phyloP scores from a whole-genome alignment of 2,329 filamentous ascomycete species.

The Fusarium annulatum region DNA sequence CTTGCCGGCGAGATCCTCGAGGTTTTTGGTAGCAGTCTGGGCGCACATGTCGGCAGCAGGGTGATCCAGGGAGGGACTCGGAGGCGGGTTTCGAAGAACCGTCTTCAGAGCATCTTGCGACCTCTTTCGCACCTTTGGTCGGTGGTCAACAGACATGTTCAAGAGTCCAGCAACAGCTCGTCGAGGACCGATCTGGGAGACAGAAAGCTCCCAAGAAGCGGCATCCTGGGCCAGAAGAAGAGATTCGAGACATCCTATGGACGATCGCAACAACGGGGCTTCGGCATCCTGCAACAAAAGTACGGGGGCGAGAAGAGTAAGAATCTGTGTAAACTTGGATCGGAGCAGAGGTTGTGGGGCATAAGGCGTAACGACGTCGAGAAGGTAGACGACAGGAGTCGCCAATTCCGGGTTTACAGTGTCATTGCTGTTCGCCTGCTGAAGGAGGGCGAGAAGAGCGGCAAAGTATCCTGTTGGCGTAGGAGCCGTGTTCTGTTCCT shows the following conservation, averaged over 20 bases:
- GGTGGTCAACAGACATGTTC: conserved; percentile 83
- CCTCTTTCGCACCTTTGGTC: conserved; percentile 93
- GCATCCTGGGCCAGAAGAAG: conserved; percentile 89
- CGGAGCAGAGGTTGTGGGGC: conserved; percentile 88
- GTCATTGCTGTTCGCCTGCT: conserved; percentile 76
- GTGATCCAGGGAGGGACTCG: conserved; percentile 92
- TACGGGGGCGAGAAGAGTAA: conserved; percentile 85
- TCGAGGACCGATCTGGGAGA: conserved; percentile 85
- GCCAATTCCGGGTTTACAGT: conserved; percentile 84
- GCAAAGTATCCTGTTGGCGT: conserved; percentile 95
- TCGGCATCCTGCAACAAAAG: conserved; percentile 84
- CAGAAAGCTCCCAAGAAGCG: conserved; percentile 86
- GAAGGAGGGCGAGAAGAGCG: conserved; percentile 88
- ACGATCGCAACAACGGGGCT: conserved; percentile 85
- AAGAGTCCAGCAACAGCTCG: conserved; percentile 88
- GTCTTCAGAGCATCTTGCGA: conserved; percentile 89
- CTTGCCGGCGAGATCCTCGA: conserved; percentile 78
- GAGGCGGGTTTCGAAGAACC: conserved; percentile 85
- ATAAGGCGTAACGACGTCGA: conserved; percentile 89
- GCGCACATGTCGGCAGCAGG: conserved; percentile 97
- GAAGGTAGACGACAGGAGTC: conserved; percentile 90
- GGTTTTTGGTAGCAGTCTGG: conserved; percentile 84
- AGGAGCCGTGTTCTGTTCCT: conserved; percentile 84
- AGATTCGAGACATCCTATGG: conserved; percentile 94
- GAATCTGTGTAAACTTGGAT: conserved; percentile 94